Conservation (phyloP, 768 basidiomycete genomes). For the Agrocybe pediades region DNA sequence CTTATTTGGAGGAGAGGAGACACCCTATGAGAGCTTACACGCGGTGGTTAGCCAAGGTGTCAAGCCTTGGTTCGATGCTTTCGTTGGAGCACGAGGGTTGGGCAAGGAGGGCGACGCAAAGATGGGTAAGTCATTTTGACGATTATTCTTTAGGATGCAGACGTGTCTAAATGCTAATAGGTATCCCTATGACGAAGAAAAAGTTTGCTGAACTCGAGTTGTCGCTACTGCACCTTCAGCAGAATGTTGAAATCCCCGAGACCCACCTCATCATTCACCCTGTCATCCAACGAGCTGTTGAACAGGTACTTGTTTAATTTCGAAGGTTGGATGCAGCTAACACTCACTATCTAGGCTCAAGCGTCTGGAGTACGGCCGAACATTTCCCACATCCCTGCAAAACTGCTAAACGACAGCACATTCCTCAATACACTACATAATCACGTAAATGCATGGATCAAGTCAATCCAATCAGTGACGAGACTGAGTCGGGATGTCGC, state of each 20-base stretch:
- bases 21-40: slow-evolving; percentile 94
- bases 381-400: slow-evolving; percentile 71
- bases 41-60: slow-evolving; percentile 94
- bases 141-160: neutral
- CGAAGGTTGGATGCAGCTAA: neutral
- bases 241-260: slow-evolving; percentile 99
- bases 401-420: slow-evolving; percentile 79
- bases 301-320: slow-evolving; percentile 43
- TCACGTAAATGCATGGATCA: slow-evolving; percentile 98
- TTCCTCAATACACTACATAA: slow-evolving; percentile 93
- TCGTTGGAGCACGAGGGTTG: slow-evolving; percentile 80
- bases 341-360: slow-evolving; percentile 37
- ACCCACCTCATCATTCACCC: slow-evolving; percentile 93
- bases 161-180: slow-evolving; percentile 18
- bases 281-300: slow-evolving; percentile 83
- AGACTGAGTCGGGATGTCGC: slow-evolving; percentile 93
- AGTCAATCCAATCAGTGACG: slow-evolving; percentile 94
- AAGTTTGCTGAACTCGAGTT: slow-evolving; percentile 98
- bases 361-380: slow-evolving; percentile 62
- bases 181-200: slow-evolving; percentile 99
- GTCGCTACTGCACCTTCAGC: slow-evolving; percentile 91
- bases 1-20: slow-evolving; percentile 85
- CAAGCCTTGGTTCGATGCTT: slow-evolving; percentile 98
- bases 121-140: slow-evolving; percentile 51
- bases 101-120: slow-evolving; percentile 80